Base-by-base conservation (phyloP, 2,329 filamentous ascomycete genomes). In the Cercospora nicotianae region DNA sequence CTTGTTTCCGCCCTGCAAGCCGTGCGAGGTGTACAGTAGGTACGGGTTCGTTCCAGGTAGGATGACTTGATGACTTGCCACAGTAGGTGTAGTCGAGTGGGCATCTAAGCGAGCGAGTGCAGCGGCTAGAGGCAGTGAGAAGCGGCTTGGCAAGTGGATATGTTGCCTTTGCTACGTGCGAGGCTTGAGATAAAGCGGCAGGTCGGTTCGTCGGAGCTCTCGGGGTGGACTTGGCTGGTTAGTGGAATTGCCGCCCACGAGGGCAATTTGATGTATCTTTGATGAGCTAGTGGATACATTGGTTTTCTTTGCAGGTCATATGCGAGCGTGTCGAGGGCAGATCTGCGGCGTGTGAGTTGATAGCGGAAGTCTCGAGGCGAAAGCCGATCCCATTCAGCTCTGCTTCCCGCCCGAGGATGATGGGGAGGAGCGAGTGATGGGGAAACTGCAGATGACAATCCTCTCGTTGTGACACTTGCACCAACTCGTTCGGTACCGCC, bases 21-120 rank as follows among this genome's bases (percentile, higher is more conserved):
- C 45, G 39, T 62, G 20, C 26, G 33, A 16, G 6, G 58, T 8
- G 36, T 5, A 10, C 16, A 20, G 23, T 45, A 45, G 42, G 39
- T 62, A 20, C 60, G 28, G 60, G 26, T 33, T 20, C 48, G 62
- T 64, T 57, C 62, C 62, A 64, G 53, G 62, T 59, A 64, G 62
- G 62, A 42, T 55, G 60, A 55, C 60, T 55, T 53, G 18, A 23
- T 59, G 28, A 36, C 55, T 36, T 36, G 55, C 28, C 55, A 59
- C 55, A 36, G 55, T 36, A 36, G 55, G 55, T 36, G 55, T 36
- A 59, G 31, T 31, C 55, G 55, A 59, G 55, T 13, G 55, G 28
- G 55, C 4, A 59, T 7, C 0, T 59, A 55, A 30, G 48, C 48
- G 48, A 55, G 48, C 10, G 48, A 23, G 23, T 28, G 48, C 48